Base-by-base conservation (phyloP, 345 rosid species). In the Toxicodendron radicans region DNA sequence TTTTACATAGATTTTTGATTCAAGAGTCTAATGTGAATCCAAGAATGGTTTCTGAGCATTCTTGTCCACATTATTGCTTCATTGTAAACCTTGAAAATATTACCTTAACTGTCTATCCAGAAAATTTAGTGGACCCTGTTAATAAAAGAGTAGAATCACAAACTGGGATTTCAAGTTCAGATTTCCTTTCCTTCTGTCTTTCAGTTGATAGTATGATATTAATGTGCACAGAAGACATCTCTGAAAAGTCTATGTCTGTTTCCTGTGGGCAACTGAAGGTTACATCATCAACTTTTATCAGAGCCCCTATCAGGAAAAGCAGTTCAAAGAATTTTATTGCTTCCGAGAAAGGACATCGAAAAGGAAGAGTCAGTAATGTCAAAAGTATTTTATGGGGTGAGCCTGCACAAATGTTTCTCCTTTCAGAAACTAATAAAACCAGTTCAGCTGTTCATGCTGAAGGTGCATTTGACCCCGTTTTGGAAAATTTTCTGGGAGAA, bases 251-350 rank as follows among this genome's bases (percentile, higher is more conserved):
- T 33, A 38, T 83, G 33, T 83, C 85, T 69, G 59, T 90, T 66
- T 91, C 89, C 74, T 88, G 85, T 75, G 95, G 90, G 78, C 79
- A 83, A 74, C 24, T 89, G 75, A 83, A 79, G 78, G 76, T 85
- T 59, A 85, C 83, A 70, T 68, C 93, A 56, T 76, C 83, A 71
- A 76, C 84, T 68, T 69, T 64, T 59, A 64, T 24, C 43, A 75
- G 64, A 66, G 74, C 72, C 76, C 76, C 78, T 79, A 33, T 30
- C 48, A 52, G 75, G 70, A 81, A 75, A 72, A 84, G 56, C 52
- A 32, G 85, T 68, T 70, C 79, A 57, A 78, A 53, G 8, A 54
- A 71, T 80, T 59, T 24, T 76, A 68, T 77, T 70, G 79, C 70
- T 70, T 78, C 77, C 75, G 71, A 18, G 58, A 75, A 75, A 66